Percentiles rank a stretch among this genome's conserved stretches.
phyloP scores from a whole-genome alignment of 192 early-diverging fungal species.

The Coemansia sp. region DNA sequence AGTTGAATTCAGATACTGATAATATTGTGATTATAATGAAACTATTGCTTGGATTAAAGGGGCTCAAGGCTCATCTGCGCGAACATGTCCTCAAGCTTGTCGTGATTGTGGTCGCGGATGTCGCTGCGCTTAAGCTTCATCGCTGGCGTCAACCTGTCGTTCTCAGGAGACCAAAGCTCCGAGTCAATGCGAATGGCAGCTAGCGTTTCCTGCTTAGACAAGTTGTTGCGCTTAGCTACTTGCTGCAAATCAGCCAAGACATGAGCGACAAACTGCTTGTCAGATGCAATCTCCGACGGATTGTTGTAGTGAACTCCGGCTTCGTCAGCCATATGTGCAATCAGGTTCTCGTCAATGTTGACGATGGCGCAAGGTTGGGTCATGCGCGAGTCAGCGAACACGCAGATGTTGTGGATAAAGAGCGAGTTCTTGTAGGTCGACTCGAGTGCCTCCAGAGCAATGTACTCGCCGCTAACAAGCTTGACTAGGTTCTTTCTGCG shows the following conservation, averaged over 20 bases:
- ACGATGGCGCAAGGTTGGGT: constrained; percentile 74
- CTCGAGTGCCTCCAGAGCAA: constrained; percentile 95
- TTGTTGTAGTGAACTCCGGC: constrained; percentile 27
- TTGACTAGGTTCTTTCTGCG: constrained; percentile 97
- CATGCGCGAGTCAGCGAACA: constrained; percentile 77
- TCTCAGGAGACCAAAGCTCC: constrained; percentile 92
- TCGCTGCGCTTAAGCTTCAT: constrained; percentile 89
- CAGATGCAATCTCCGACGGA: constrained; percentile 32
- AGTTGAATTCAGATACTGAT: too few relatives aligned
- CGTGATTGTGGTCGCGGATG: constrained; percentile 70
- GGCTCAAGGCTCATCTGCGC: constrained; percentile 19
- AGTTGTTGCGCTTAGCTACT: too few relatives aligned
- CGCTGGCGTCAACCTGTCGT: constrained; percentile 84
- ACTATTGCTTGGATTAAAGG: too few relatives aligned
- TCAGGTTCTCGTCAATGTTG: too few relatives aligned
- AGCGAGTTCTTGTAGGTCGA: constrained; percentile 84
- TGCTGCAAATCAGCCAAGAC: constrained; percentile 35
- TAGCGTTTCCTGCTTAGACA: constrained; percentile 72
- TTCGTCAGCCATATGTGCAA: constrained; percentile 55
- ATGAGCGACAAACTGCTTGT: constrained; percentile 21
- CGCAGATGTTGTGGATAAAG: constrained; percentile 80
- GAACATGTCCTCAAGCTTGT: constrained; percentile 39
- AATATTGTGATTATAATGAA: not conserved
- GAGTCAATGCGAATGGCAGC: constrained; percentile 64
- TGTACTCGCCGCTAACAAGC: constrained; percentile 86